These are phyloP conservation scores for Trypanosoma caninum DNA, from an alignment of 208 protist species.

Conservation along the genomic window DNA sequence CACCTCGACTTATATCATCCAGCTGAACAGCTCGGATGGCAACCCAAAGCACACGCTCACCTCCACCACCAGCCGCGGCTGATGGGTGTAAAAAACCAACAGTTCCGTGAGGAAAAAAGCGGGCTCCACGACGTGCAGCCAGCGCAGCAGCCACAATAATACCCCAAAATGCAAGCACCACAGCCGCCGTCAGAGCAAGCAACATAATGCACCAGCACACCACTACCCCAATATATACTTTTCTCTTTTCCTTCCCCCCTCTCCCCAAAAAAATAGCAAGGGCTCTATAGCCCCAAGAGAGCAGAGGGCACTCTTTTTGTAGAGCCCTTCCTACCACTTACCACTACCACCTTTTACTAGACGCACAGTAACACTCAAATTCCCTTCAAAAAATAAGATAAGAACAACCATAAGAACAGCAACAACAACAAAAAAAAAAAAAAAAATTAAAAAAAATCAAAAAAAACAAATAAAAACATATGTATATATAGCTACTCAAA, in stretches of 20 bases:
- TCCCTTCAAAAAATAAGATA: background rate
- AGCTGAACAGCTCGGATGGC: constrained; percentile 65
- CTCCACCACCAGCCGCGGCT: constrained; percentile 92
- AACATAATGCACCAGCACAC: too few species aligned
- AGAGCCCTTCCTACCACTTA: background rate
- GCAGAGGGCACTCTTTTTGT: too few species aligned
- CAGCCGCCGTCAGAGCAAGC: background rate
- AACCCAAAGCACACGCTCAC: constrained; percentile 96
- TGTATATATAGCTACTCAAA: too few species aligned
- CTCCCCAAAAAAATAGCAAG: background rate
- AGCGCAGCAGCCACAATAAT: background rate
- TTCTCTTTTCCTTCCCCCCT: background rate
- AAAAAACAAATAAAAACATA: constrained; percentile 2
- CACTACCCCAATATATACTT: too few species aligned
- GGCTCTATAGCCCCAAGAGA: background rate
- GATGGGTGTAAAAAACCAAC: constrained; percentile 93
- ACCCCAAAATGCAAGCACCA: background rate
- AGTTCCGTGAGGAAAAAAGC: constrained; percentile 27
- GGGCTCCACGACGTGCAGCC: background rate
- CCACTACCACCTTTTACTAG: too few species aligned
- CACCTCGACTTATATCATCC: constrained; percentile 26
- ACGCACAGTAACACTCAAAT: too few species aligned
- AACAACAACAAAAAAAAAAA: background rate
- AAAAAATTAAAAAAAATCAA: background rate
- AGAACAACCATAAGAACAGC: background rate